Evolutionary conservation across 192 early-diverging fungal species (phyloP), one percentile per base, ranked within the genome.

Genomic region (Haplosporangium gracile): DNA sequence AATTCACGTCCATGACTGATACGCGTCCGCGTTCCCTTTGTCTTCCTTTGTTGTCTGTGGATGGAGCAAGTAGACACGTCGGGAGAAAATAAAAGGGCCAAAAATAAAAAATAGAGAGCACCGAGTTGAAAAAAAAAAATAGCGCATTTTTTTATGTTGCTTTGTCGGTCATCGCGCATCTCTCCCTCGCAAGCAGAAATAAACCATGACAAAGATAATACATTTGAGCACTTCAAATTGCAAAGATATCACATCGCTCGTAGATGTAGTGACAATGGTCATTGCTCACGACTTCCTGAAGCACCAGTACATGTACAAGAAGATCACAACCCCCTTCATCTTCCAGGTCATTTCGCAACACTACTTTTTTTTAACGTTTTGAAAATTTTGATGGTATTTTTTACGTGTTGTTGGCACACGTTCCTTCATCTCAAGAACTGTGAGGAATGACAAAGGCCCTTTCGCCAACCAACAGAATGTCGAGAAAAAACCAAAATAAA

Each of bases 81-180:
- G n/a, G n/a, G 20, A 51, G 49, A 5, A 51, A 51, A 51, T 26
- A 57, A 57, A 26, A 57, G 22, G 55, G 60, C 60, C 60, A 65
- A 65, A 65, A 65, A 65, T 65, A 65, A 57, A 57, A 34, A 65
- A 32, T 15, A 32, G 11, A 65, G 60, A 65, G 60, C 60, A 65
- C 60, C 60, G 60, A 65, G 55, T 10, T 5, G 55, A 65, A 65
- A 32, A 65, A 65, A 32, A 65, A 65, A 34, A 65, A 65, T 65
- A 65, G 60, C 60, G 60, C 60, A 65, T 65, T 65, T 65, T 65
- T 11, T 65, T 65, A 9, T 65, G 4, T 15, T 10, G 18, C 24
- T 65, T 18, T 51, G 16, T 51, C 18, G 49, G 60, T 49, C 72
- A 49, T 73, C 42, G 45, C 43, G 42, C 72, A 73, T 73, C 2